Evolutionary conservation across 345 rosid genomes (phyloP).

Genomic region (Clausena lansium): DNA sequence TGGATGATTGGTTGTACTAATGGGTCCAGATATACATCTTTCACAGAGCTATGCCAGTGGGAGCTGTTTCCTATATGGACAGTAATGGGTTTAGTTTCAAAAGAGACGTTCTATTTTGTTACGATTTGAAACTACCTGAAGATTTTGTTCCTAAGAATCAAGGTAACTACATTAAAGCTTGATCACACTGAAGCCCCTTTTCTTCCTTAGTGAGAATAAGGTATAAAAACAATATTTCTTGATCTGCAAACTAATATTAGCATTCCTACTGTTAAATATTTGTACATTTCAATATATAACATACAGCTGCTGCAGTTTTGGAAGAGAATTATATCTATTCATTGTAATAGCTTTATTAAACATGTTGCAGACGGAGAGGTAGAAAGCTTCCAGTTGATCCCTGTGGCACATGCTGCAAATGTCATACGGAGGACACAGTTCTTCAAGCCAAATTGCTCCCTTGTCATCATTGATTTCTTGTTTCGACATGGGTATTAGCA

Average conservation of each 20-base stretch:
- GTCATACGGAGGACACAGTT: slow-evolving; percentile 58
- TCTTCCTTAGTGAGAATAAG: neutral
- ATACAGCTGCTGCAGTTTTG: neutral
- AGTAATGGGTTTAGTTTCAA: slow-evolving; percentile 63
- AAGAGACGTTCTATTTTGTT: slow-evolving; percentile 84
- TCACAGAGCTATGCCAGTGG: slow-evolving; percentile 69
- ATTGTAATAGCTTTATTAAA: neutral
- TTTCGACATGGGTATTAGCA: slow-evolving; percentile 79
- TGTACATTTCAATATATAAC: neutral
- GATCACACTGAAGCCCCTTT: neutral
- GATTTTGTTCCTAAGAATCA: slow-evolving; percentile 66
- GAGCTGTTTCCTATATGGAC: slow-evolving; percentile 84
- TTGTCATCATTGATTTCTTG: slow-evolving; percentile 80
- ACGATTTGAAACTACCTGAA: slow-evolving; percentile 75
- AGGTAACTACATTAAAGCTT: slow-evolving; percentile 39
- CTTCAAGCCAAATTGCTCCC: slow-evolving; percentile 83
- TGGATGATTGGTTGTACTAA: slow-evolving; percentile 12
- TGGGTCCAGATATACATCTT: slow-evolving; percentile 10
- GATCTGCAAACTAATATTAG: neutral
- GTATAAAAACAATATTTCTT: neutral
- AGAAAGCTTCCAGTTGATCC: slow-evolving; percentile 79
- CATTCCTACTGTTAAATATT: neutral
- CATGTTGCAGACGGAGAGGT: slow-evolving; percentile 83
- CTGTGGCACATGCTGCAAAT: slow-evolving; percentile 61
- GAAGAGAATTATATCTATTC: neutral